Percentiles rank a stretch among this genome's conserved stretches.
phyloP scores from a whole-genome alignment of 2,329 filamentous ascomycete genomes.

The Fusarium hostae region DNA sequence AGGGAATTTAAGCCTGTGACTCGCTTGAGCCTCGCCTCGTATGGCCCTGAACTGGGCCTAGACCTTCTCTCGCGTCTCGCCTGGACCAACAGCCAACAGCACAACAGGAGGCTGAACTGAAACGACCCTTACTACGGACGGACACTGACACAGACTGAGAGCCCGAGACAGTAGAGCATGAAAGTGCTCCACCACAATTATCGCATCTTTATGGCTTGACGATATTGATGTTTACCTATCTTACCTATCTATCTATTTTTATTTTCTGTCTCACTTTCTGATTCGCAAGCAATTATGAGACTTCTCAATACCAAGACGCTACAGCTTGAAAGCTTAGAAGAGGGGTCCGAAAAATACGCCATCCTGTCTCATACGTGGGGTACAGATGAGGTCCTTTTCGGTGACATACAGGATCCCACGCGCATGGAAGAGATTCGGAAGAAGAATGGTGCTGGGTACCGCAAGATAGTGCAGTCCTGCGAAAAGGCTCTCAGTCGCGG shows the following conservation, averaged over 20 bases:
- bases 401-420: slow-evolving; percentile 35
- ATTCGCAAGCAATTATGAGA: slow-evolving; percentile 37
- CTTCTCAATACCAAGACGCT: slow-evolving; percentile 45
- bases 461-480: slow-evolving; percentile 40
- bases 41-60: slow-evolving; percentile 12
- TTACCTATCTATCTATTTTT: not conserved
- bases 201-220: slow-evolving; percentile 18
- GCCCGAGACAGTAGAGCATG: slow-evolving; percentile 22
- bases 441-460: slow-evolving; percentile 37
- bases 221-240: not conserved
- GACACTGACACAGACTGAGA: not conserved
- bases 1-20: slow-evolving; percentile 27
- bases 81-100: slow-evolving; percentile 24
- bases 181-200: slow-evolving; percentile 28
- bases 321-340: slow-evolving; percentile 38
- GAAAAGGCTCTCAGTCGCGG: slow-evolving; percentile 38
- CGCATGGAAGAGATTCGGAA: slow-evolving; percentile 34
- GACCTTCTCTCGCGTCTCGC: slow-evolving; percentile 20
- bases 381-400: slow-evolving; percentile 40
- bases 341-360: slow-evolving; percentile 36
- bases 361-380: slow-evolving; percentile 46
- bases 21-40: slow-evolving; percentile 35
- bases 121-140: not conserved
- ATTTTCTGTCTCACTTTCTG: not conserved
- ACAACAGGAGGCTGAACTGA: slow-evolving; percentile 37